Evolutionary conservation across 2,329 filamentous ascomycete species (phyloP), one percentile per base, ranked within the genome.

Genomic region (Colletotrichum sp.): DNA sequence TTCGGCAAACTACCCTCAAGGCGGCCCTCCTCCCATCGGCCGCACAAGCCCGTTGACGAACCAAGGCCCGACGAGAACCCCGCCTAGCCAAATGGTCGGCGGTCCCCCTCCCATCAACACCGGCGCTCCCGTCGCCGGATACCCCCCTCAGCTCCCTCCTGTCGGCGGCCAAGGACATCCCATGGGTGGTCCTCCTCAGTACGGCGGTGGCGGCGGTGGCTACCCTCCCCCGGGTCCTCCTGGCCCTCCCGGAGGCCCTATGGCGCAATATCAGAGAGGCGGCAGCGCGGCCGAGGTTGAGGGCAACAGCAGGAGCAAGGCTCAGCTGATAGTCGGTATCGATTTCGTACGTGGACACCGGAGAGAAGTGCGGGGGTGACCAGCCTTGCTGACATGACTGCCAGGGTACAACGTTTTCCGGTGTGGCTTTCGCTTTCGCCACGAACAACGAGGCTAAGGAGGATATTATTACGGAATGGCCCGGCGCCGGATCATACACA

Each of bases 401-500:
- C 26, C 81, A 98, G 95, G 95, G 97, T 79, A 99, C 97, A 21
- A 99, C 97, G 7, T 99, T 99, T 85, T 99, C 97, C 5, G 97
- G 97, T 84, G 96, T 99, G 78, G 97, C 97, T 44, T 98, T 98
- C 84, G 96, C 96, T 36, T 99, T 98, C 86, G 96, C 96, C 77
- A 98, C 96, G 76, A 98, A 98, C 87, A 98, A 96, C 80, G 96
- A 98, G 86, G 96, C 96, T 76, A 98, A 98, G 85, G 97, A 99
- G 86, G 96, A 99, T 85, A 99, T 99, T 81, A 99, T 99, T 81
- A 98, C 96, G 78, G 97, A 99, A 87, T 99, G 97, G 97, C 97
- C 97, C 30, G 97, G 97, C 80, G 96, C 97, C 44, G 97, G 97
- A 80, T 98, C 97, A 72, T 96, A 98, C 85, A 98, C 97, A 67